These are phyloP conservation scores for Elongisporangium senticosum DNA, from an alignment of 352 stramenopile species.

Conservation along the genomic window DNA sequence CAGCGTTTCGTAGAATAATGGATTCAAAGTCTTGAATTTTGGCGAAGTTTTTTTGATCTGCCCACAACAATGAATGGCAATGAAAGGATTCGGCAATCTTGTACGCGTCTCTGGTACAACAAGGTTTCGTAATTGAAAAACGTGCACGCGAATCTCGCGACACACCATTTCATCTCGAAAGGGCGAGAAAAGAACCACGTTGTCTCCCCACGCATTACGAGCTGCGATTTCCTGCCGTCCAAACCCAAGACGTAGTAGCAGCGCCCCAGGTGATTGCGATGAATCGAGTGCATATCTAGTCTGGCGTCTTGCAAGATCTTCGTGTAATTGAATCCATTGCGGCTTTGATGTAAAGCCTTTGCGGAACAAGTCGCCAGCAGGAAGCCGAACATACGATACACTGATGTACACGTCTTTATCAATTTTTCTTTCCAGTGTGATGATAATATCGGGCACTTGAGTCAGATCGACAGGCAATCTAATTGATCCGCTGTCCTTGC, in stretches of 20 bases:
- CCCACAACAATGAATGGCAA: conserved; percentile 72
- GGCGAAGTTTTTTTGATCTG: conserved; percentile 41
- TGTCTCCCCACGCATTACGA: conserved; percentile 42
- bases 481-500: conserved; percentile 40
- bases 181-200: conserved; percentile 29
- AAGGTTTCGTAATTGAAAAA: conserved; percentile 77
- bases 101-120: conserved; percentile 37
- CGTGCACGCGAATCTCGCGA: conserved; percentile 68
- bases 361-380: conserved; percentile 29
- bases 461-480: conserved; percentile 58
- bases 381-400: conserved; percentile 46
- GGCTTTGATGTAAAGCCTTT: conserved; percentile 35
- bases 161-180: conserved; percentile 47
- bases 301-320: conserved; percentile 57
- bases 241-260: conserved; percentile 61
- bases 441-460: conserved; percentile 58
- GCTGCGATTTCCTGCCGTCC: conserved; percentile 61
- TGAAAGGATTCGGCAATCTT: conserved; percentile 64
- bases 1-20: conserved; percentile 80
- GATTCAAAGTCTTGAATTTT: conserved; percentile 54
- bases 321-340: conserved; percentile 50
- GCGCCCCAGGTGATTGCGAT: conserved; percentile 35
- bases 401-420: conserved; percentile 59
- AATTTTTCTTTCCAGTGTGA: conserved; percentile 55
- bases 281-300: conserved; percentile 50